A percentile compares a stretch with the other conserved stretches of the same genome.
Conservation (phyloP, 169 alveolate genomes). For the Plasmodium relictum region DNA sequence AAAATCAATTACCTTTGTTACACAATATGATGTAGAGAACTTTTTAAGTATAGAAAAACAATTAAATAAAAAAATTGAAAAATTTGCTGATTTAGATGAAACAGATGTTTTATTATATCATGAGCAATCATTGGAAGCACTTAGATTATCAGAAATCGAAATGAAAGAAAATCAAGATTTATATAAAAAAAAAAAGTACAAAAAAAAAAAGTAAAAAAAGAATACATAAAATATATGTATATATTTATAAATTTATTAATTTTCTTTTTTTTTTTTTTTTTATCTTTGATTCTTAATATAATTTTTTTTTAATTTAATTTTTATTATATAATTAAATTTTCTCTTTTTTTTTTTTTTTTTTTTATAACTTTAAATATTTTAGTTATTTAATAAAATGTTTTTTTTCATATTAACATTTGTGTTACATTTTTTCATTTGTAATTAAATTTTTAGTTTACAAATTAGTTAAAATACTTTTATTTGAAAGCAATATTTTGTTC, state of each 20-base stretch:
- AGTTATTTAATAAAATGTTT: neutral
- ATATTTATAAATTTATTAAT: neutral
- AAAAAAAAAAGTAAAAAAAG: slow-evolving; percentile 17
- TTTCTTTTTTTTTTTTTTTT: neutral
- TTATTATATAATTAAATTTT: neutral
- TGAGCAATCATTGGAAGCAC: slow-evolving; percentile 90
- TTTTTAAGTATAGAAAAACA: slow-evolving; percentile 74
- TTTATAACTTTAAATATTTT: too few relatives aligned
- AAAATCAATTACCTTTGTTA: slow-evolving; percentile 95
- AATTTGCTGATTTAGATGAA: slow-evolving; percentile 84
- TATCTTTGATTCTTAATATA: too few relatives aligned
- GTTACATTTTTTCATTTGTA: too few relatives aligned
- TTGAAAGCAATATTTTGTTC: too few relatives aligned
- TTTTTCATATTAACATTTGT: too few relatives aligned
- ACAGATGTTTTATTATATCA: slow-evolving; percentile 86
- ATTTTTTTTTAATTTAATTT: too few relatives aligned
- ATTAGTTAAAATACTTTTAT: too few relatives aligned
- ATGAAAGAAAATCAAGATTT: slow-evolving; percentile 73
- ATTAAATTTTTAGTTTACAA: too few relatives aligned
- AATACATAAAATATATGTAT: neutral
- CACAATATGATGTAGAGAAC: slow-evolving; percentile 91
- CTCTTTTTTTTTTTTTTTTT: neutral
- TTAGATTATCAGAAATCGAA: slow-evolving; percentile 77
- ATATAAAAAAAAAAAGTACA: slow-evolving; percentile 27
- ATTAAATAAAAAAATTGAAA: slow-evolving; percentile 78